Base-by-base conservation (phyloP, 2,329 filamentous ascomycete genomes). In the Sarocladium brachiariae region DNA sequence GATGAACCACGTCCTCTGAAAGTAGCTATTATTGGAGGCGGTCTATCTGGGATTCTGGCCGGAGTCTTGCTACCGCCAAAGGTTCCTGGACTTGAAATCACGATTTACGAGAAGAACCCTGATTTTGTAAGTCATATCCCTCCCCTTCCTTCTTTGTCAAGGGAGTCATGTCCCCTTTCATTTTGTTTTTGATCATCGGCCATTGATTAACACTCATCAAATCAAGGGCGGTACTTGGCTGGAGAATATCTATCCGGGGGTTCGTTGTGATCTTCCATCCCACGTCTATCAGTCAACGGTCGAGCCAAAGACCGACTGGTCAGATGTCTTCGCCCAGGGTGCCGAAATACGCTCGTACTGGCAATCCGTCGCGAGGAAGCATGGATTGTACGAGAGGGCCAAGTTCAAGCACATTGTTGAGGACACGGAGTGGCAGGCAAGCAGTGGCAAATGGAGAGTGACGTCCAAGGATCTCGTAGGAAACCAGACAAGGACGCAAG, bases 301-400 rank as follows among this genome's bases (percentile, higher is more conserved):
- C 21, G 52, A 46, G 18, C 51, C 52, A 9, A 56, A 57, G 10
- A 51, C 52, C 13, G 48, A 54, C 35, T 57, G 54, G 54, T 43
- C 54, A 4, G 43, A 50, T 4, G 51, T 52, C 23, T 56, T 54
- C 34, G 51, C 55, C 2, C 34, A 43, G 21, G 47, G 50, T 11
- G 10, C 38, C 5, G 37, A 57, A 37, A 55, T 57, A 27, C 52
- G 50, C 49, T 19, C 49, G n/a, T 57, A 57, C 33, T 53, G 55
- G 78, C 71, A 83, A 56, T 61, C 62, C 0, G 63, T 83, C 4
- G 81, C 81, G 0, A 66, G 67, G 6, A 84, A 86, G 57, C 75
- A 85, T 59, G 71, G 79, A 51, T 75, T 85, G 6, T 80, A 84
- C 58, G 66, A 75, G 25, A 72, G 77, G 50, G 63, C 80, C 1